phyloP scores from a whole-genome alignment of 345 rosid genomes.

The Brassica incana region DNA sequence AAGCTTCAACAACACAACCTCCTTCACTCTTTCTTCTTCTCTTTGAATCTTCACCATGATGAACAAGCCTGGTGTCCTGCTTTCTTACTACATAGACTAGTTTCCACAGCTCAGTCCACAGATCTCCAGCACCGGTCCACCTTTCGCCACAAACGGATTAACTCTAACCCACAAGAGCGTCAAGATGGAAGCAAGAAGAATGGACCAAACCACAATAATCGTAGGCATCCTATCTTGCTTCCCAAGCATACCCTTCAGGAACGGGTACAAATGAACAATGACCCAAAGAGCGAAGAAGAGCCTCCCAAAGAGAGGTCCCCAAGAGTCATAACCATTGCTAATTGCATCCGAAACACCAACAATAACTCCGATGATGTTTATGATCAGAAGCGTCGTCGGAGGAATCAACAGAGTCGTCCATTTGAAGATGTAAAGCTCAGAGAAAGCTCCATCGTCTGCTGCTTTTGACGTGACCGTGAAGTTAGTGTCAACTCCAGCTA shows the following conservation, averaged over 20 bases:
- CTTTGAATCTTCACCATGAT: neutral
- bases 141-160: constrained; percentile 81
- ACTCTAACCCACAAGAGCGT: constrained; percentile 89
- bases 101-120: constrained; percentile 87
- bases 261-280: constrained; percentile 83
- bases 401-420: constrained; percentile 91
- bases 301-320: constrained; percentile 97
- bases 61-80: neutral
- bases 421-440: constrained; percentile 92
- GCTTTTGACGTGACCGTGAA: constrained; percentile 93
- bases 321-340: constrained; percentile 90
- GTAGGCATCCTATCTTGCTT: constrained; percentile 94
- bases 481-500: constrained; percentile 84
- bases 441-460: constrained; percentile 89
- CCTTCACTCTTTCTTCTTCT: neutral
- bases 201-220: constrained; percentile 85
- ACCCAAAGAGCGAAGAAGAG: constrained; percentile 92
- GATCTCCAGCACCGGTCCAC: constrained; percentile 80
- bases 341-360: constrained; percentile 95
- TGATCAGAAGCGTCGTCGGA: constrained; percentile 82
- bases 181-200: constrained; percentile 82
- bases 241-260: constrained; percentile 93
- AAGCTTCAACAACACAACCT: constrained; percentile 20
- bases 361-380: constrained; percentile 79
- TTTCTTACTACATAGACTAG: constrained; percentile 12